Conservation (phyloP, 2,329 filamentous ascomycete genomes). For the Fusarium domesticum region DNA sequence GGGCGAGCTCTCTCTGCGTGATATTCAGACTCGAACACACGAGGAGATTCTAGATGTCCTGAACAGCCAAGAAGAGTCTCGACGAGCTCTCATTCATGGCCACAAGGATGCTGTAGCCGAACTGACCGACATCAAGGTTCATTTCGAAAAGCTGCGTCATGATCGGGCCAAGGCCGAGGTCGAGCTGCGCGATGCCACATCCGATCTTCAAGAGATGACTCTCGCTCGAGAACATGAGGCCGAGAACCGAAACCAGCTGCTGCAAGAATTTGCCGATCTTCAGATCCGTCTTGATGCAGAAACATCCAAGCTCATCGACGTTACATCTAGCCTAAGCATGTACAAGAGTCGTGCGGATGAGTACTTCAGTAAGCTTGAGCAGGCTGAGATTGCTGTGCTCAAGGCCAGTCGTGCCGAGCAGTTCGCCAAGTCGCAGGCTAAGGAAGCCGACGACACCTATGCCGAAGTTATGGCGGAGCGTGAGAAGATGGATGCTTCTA, state of each 20-base stretch:
- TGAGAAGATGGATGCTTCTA: slow-evolving; percentile 79
- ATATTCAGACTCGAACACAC: slow-evolving; percentile 89
- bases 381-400: slow-evolving; percentile 91
- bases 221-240: slow-evolving; percentile 81
- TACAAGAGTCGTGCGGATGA: slow-evolving; percentile 94
- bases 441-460: slow-evolving; percentile 87
- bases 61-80: slow-evolving; percentile 87
- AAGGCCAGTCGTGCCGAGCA: slow-evolving; percentile 90
- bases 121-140: slow-evolving; percentile 78
- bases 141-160: slow-evolving; percentile 84
- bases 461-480: slow-evolving; percentile 88
- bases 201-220: slow-evolving; percentile 78
- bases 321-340: slow-evolving; percentile 76
- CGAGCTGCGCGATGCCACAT: slow-evolving; percentile 78
- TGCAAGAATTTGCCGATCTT: slow-evolving; percentile 89
- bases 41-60: slow-evolving; percentile 91
- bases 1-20: slow-evolving; percentile 82
- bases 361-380: slow-evolving; percentile 95
- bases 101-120: slow-evolving; percentile 86
- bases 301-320: slow-evolving; percentile 77
- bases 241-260: slow-evolving; percentile 79
- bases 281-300: slow-evolving; percentile 92
- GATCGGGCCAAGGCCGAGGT: slow-evolving; percentile 77
- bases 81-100: slow-evolving; percentile 74
- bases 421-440: slow-evolving; percentile 85